Base-by-base conservation (phyloP, 495 filamentous ascomycete species). In the Cryomyces minteri region DNA sequence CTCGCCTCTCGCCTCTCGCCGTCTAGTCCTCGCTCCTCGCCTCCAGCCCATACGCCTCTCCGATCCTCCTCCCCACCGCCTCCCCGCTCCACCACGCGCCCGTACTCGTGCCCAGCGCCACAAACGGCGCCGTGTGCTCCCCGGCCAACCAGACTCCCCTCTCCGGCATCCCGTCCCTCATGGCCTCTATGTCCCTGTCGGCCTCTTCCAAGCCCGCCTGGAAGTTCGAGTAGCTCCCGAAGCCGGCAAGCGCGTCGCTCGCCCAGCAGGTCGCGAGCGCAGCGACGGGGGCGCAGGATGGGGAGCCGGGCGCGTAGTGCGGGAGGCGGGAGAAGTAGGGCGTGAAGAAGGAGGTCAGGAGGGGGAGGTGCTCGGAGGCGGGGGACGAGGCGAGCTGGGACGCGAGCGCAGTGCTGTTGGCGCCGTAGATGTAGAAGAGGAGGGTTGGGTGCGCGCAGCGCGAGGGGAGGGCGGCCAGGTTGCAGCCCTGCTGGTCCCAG, bases 51-150 rank as follows among this genome's bases (percentile, higher is more conserved):
- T 53, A 58, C 7, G 48, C 49, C 42, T 55, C 57, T 43, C 69
- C 62, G 30, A 94, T 68, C 59, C 79, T 72, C 51, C 62, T 71
- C 10, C 71, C 88, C 32, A 83, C 82, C 5, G 70, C 70, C 62
- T 95, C 84, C 0, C 88, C 88, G 58, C 83, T 86, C 86, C 84
- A 93, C 50, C 85, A 95, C 8, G 88, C 88, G 2, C 88, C 88
- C 3, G 84, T 88, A 8, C 77, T 80, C 6, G 87, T 94, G 1
- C 88, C 88, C 43, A 93, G 58, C 11, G 82, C 84, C 14, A 88
- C 75, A 60, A 94, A 92, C 30, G 88, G 88, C 29, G 85, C 77
- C 30, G 88, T 94, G 63, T 95, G 90, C 60, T 98, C 88, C 0
- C 88, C 88, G 0, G 88, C 90, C 52, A 95, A 74, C 88, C 88